These are phyloP conservation scores for Aspergillus baeticus DNA, from an alignment of 495 filamentous ascomycete species.

Conservation along the genomic window DNA sequence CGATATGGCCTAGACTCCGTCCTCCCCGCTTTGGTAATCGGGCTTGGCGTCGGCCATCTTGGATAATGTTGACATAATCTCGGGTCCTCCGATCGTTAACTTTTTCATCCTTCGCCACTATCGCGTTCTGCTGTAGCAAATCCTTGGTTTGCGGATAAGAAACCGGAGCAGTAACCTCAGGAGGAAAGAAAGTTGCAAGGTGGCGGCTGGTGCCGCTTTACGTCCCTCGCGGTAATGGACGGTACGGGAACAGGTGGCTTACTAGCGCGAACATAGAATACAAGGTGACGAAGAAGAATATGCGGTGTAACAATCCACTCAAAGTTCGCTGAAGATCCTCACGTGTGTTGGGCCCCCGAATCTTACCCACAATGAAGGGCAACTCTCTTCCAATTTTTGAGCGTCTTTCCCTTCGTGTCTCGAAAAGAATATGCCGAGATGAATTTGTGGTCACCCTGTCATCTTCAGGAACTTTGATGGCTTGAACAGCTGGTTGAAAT, in stretches of 20 bases:
- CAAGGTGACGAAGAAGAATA: neutral
- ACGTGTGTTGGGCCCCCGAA: neutral
- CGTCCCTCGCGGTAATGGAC: too few species aligned
- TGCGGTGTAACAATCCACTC: neutral
- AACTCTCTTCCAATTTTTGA: neutral
- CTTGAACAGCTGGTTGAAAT: neutral
- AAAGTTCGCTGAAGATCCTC: conserved; percentile 3
- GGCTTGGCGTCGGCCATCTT: too few species aligned
- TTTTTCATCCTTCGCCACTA: neutral
- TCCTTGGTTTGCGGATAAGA: neutral
- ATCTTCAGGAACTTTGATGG: neutral
- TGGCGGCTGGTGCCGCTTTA: too few species aligned
- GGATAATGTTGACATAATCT: too few species aligned
- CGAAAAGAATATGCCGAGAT: too few species aligned
- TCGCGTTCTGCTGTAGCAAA: neutral
- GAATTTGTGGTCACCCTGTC: neutral
- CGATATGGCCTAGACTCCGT: too few species aligned
- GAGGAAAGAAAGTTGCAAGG: too few species aligned
- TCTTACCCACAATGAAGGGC: neutral
- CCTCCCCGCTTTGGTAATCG: too few species aligned
- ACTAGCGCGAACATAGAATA: neutral
- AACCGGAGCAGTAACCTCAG: too few species aligned
- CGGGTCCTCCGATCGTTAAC: neutral
- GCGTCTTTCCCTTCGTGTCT: neutral
- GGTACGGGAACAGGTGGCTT: neutral